Evolutionary conservation across 306 rosid species (phyloP).

Genomic region (Lupinus albus): DNA sequence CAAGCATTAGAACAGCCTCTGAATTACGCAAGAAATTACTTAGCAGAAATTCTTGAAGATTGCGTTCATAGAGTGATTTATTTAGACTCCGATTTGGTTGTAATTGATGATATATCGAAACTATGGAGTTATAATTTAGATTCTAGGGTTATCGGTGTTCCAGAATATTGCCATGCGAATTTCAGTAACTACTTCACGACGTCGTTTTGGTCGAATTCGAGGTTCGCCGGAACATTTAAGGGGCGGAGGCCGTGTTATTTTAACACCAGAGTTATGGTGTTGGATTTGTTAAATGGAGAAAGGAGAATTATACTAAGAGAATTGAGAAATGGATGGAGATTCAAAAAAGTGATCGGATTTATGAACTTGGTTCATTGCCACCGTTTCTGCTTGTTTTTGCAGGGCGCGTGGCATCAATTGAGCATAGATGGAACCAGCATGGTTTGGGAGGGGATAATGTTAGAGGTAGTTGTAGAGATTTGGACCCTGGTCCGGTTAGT

Average conservation of each 20-base stretch:
- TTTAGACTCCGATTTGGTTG: slow-evolving; percentile 72
- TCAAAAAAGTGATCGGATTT: slow-evolving; percentile 70
- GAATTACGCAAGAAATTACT: slow-evolving; percentile 76
- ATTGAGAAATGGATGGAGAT: slow-evolving; percentile 82
- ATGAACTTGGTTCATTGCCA: slow-evolving; percentile 75
- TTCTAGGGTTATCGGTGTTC: slow-evolving; percentile 62
- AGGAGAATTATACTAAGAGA: slow-evolving; percentile 47
- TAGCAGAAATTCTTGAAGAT: slow-evolving; percentile 61
- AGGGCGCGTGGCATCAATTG: slow-evolving; percentile 63
- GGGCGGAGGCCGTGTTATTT: slow-evolving; percentile 66
- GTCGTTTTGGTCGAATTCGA: slow-evolving; percentile 57
- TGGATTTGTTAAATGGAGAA: slow-evolving; percentile 77
- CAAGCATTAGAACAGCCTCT: slow-evolving; percentile 79
- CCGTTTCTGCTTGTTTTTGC: slow-evolving; percentile 50
- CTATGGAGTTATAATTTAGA: slow-evolving; percentile 62
- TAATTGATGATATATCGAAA: slow-evolving; percentile 64
- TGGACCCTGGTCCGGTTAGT: slow-evolving; percentile 77
- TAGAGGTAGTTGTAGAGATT: slow-evolving; percentile 66
- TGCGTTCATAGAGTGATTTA: slow-evolving; percentile 71
- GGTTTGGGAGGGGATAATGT: slow-evolving; percentile 83
- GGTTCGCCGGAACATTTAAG: slow-evolving; percentile 43
- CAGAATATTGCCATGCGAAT: slow-evolving; percentile 81
- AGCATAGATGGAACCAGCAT: slow-evolving; percentile 85
- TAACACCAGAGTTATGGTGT: slow-evolving; percentile 86
- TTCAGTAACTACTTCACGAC: slow-evolving; percentile 70